Evolutionary conservation across 2,329 filamentous ascomycete genomes (phyloP), one percentile per base, ranked within the genome.

Genomic region (Epichloe festucae): DNA sequence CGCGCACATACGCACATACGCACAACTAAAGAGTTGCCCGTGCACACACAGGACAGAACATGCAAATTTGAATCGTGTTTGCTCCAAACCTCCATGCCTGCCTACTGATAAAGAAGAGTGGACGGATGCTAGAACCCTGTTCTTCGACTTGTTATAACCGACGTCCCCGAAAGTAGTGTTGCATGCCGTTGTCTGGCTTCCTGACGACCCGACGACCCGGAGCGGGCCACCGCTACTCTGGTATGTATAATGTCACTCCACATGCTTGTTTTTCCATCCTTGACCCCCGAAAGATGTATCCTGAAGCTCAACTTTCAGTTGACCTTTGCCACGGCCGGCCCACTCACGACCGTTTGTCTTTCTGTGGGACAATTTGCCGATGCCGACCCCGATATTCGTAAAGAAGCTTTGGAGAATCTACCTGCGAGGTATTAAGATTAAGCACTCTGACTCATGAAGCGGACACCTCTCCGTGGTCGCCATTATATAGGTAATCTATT

Each of bases 401-500:
- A 31, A 31, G 3, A 11, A 31, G 10, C 0, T 11, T 11, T 31
- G 31, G 31, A 8, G 31, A 31, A 10, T 39, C 38, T 27, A 23
- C 23, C 1, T 8, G 19, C 7, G 6, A 31, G 23, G 14, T 12
- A 14, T 17, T 14, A 31, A 46, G 27, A 34, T 35, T 2, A 12
- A 12, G 19, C 6, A 49, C 15, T 19, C 14, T 49, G 27, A 14
- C 39, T 21, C n/a, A 36, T 23, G 15, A 31, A 38, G 41, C 17
- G 23, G 23, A 19, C 14, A 6, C 23, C 17, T 34, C 15, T 14
- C 12, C 35, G 11, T 42, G 27, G 10, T 46, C 27, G 17, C 23
- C 42, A 49, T 46, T 23, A 46, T 39, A 31, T 46, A 35, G 36
- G 35, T 46, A 39, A 39, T 52, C 36, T 47, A 49, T 38, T 48